Evolutionary conservation across 441 rosid species (phyloP).

Genomic region (Capsella rubella): DNA sequence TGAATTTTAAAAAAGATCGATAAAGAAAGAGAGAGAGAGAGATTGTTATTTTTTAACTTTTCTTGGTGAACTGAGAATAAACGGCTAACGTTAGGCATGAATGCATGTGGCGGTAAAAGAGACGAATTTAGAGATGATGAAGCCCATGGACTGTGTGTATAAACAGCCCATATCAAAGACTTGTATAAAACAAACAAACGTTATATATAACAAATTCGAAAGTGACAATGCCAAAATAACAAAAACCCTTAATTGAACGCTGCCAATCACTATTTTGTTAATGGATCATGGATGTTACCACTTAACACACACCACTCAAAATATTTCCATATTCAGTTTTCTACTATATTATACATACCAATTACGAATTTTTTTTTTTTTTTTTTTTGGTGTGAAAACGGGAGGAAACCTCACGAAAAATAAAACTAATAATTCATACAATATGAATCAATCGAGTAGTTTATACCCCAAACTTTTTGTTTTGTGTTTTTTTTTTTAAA

Average conservation of each 20-base stretch:
- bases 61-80: not conserved
- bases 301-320: not conserved
- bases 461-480: not conserved
- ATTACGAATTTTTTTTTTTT: too few species aligned
- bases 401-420: too few species aligned
- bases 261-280: not conserved
- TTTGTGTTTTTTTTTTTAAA: too few species aligned
- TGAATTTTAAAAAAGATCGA: constrained; percentile 20
- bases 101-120: constrained; percentile 14
- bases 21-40: constrained; percentile 20
- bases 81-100: not conserved
- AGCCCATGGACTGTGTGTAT: not conserved
- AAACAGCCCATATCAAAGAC: not conserved
- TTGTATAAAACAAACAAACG: too few species aligned
- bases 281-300: not conserved
- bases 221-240: too few species aligned
- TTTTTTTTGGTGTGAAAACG: too few species aligned
- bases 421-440: not conserved
- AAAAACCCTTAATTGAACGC: not conserved
- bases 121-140: not conserved
- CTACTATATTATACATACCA: not conserved
- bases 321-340: not conserved
- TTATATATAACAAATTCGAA: too few species aligned
- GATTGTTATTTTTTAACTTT: not conserved
- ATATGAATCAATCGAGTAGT: not conserved